A percentile compares a stretch with the other conserved stretches of the same genome.
These are phyloP conservation scores for Acanthamoeba healyi DNA, from an alignment of 208 protist genomes.

Conservation along the genomic window DNA sequence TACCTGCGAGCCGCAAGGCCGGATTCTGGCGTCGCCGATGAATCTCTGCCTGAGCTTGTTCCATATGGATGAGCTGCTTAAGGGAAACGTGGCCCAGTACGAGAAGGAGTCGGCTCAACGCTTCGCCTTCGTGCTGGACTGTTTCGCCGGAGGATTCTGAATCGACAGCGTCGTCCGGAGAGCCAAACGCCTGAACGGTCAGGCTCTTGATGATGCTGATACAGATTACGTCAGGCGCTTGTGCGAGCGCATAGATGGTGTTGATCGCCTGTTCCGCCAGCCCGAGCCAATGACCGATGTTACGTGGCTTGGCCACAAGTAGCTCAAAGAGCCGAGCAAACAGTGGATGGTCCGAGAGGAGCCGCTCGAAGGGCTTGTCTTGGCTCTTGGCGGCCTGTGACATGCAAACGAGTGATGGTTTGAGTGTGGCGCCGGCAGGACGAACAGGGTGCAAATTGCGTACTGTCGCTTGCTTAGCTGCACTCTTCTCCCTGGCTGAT, in stretches of 20 bases:
- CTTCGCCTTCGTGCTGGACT: not conserved
- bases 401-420: not conserved
- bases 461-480: not conserved
- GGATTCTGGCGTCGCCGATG: not conserved
- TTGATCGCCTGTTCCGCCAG: slow-evolving; percentile 84
- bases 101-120: slow-evolving; percentile 82
- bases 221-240: slow-evolving; percentile 77
- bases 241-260: slow-evolving; percentile 79
- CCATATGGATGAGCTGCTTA: slow-evolving; percentile 86
- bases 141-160: not conserved
- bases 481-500: not conserved
- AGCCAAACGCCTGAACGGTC: not conserved
- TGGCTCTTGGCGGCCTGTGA: not conserved
- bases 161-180: not conserved
- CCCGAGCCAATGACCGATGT: slow-evolving; percentile 52
- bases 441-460: not conserved
- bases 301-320: not conserved
- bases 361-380: slow-evolving; percentile 7
- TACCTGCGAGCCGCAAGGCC: not conserved
- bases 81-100: slow-evolving; percentile 86
- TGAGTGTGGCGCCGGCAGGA: not conserved
- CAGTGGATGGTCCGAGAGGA: slow-evolving; percentile 43
- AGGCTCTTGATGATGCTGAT: slow-evolving; percentile 70
- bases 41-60: slow-evolving; percentile 75
- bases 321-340: slow-evolving; percentile 51